phyloP scores from a whole-genome alignment of 805 yeast genomes.

The Wickerhamiella dianesei region DNA sequence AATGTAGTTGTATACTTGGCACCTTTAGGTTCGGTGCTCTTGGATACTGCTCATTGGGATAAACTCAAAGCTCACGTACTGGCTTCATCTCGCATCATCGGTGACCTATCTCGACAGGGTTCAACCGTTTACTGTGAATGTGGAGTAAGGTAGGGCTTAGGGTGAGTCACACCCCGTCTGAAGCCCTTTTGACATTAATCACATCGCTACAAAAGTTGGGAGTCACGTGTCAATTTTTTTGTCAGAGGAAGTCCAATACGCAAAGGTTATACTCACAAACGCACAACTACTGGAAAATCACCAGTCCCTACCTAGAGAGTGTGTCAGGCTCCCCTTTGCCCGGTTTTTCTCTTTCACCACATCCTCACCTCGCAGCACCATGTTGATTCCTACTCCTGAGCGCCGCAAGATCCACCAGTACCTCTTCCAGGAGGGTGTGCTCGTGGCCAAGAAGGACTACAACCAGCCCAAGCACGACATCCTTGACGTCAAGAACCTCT shows the following conservation, averaged over 20 bases:
- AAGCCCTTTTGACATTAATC: no score
- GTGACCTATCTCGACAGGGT: neutral
- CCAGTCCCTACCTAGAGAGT: neutral
- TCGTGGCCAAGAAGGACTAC: conserved; percentile 98
- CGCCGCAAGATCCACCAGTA: conserved; percentile 98
- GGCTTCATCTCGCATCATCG: neutral
- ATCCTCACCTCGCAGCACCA: conserved; percentile 27
- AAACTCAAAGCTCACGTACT: neutral
- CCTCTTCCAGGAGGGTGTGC: conserved; percentile 99
- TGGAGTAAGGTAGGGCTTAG: no score
- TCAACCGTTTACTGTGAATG: no score
- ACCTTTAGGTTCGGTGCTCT: no score
- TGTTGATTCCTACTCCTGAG: conserved; percentile 99
- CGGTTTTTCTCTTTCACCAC: neutral
- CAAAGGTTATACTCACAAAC: no score
- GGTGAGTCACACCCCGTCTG: no score
- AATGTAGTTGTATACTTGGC: no score
- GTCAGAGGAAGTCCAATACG: no score
- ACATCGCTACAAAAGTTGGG: no score
- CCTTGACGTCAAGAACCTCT: conserved; percentile 95
- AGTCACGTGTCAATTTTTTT: no score
- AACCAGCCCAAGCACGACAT: conserved; percentile 96
- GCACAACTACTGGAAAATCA: neutral
- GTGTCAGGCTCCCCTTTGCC: neutral
- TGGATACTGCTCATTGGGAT: no score